Base-by-base conservation (phyloP, 2,329 filamentous ascomycete genomes). In the Colletotrichum nymphaeae region DNA sequence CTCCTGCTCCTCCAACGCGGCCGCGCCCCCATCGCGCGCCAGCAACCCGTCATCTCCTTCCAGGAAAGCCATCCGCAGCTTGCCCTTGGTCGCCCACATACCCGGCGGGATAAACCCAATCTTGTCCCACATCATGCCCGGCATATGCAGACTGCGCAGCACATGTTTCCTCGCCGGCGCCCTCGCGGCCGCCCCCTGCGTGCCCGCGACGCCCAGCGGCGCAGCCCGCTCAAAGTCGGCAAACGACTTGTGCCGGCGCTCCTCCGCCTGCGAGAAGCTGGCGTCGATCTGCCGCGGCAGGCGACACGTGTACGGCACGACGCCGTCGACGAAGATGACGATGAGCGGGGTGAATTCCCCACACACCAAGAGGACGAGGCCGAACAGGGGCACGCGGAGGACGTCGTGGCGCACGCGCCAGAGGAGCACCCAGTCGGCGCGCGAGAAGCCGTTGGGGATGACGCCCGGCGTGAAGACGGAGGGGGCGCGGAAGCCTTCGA, bases 321-420 rank as follows among this genome's bases (percentile, higher is more conserved):
- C 85, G 49, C 85, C 85, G 24, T 92, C 91, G 30, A 97, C 84
- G 37, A 91, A 89, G 7, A 95, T 85, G 1, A 97, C 93, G 6
- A 97, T 83, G 6, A 98, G 79, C 0, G 95, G 95, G 1, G 95
- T 94, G 83, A 97, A 93, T 83, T 98, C 96, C 30, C 95, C 96
- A 80, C 93, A 94, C 19, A 97, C 75, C 1, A 96, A 78, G 7
- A 98, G 87, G 63, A 98, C 84, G 3, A 97, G 74, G 0, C 86
- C 92, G 80, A 99, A 98, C 1, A 93, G 82, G 0, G 95, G 94
- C 65, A 98, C 86, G 28, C 95, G 92, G n/a, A 90, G 84, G 58
- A 94, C 84, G 81, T 98, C 97, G 78, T 93, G 89, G 55, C 86
- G 85, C 55, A 91, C 92, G 72, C 96, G 90, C 73, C 85, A 85